Conservation (phyloP, 257 asterid species). For the Anisodus tanguticus region DNA sequence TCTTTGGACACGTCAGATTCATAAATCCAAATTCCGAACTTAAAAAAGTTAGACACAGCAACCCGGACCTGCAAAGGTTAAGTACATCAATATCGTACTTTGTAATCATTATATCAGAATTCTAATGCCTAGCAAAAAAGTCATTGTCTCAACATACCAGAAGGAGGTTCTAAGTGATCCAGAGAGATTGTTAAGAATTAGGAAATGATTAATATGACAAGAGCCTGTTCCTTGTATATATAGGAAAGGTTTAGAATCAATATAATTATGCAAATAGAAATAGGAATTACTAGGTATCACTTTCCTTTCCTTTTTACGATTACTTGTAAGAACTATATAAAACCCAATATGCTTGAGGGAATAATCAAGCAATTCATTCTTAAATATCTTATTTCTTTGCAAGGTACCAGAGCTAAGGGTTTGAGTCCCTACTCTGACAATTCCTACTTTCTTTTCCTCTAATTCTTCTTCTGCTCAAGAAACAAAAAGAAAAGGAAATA, state of each 20-base stretch:
- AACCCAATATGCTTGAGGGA: background rate
- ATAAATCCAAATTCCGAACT: slow-evolving; percentile 12
- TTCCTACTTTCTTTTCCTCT: background rate
- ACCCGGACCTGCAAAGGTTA: slow-evolving; percentile 5
- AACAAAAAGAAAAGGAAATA: background rate
- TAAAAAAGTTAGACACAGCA: background rate
- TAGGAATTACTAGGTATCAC: background rate
- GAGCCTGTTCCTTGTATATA: background rate
- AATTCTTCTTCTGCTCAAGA: background rate
- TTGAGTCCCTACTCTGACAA: background rate
- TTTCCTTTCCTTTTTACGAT: background rate
- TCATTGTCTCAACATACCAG: background rate
- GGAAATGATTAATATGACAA: background rate
- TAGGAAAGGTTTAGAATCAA: slow-evolving; percentile 9
- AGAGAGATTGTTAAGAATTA: slow-evolving; percentile 2
- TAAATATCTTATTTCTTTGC: background rate
- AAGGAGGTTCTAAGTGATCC: slow-evolving; percentile 16
- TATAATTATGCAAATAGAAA: background rate
- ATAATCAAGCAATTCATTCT: background rate
- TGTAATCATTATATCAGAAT: background rate
- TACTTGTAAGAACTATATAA: background rate
- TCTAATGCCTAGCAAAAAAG: background rate
- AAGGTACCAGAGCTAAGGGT: background rate
- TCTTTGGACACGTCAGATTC: background rate
- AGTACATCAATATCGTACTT: slow-evolving; percentile 1